These are phyloP conservation scores for Mycena albidolilacea DNA, from an alignment of 768 basidiomycete genomes.

Conservation along the genomic window DNA sequence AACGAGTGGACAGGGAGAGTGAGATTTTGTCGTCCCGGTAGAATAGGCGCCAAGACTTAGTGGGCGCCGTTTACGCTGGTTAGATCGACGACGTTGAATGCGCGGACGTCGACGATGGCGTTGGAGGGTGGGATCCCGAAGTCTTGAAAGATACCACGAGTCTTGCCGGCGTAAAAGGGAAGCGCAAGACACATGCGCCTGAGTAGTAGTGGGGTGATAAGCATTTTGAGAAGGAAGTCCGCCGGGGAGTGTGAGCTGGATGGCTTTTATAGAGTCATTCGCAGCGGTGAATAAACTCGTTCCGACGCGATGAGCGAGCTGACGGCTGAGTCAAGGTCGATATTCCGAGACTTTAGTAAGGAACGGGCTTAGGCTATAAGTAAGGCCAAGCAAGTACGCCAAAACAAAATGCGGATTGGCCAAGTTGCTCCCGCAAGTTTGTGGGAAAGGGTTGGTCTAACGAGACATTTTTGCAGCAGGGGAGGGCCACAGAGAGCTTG, in stretches of 20 bases:
- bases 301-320: neutral
- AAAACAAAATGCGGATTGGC: no score
- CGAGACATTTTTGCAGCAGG: no score
- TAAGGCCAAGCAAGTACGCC: no score
- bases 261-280: neutral
- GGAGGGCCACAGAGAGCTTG: no score
- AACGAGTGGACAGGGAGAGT: slow-evolving; percentile 18
- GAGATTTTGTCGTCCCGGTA: neutral
- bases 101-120: slow-evolving; percentile 24
- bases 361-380: no score
- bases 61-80: neutral
- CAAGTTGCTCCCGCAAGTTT: neutral
- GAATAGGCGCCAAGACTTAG: neutral
- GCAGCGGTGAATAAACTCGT: no score
- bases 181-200: slow-evolving; percentile 16
- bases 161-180: neutral
- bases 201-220: neutral
- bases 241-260: neutral
- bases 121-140: slow-evolving; percentile 24
- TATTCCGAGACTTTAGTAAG: neutral
- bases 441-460: no score
- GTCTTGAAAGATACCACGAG: neutral
- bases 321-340: neutral
- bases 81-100: slow-evolving; percentile 19
- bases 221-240: neutral